Evolutionary conservation across 176 grass and related monocot genomes (phyloP), one percentile per base, ranked within the genome.

Genomic region (Juncus inflexus): DNA sequence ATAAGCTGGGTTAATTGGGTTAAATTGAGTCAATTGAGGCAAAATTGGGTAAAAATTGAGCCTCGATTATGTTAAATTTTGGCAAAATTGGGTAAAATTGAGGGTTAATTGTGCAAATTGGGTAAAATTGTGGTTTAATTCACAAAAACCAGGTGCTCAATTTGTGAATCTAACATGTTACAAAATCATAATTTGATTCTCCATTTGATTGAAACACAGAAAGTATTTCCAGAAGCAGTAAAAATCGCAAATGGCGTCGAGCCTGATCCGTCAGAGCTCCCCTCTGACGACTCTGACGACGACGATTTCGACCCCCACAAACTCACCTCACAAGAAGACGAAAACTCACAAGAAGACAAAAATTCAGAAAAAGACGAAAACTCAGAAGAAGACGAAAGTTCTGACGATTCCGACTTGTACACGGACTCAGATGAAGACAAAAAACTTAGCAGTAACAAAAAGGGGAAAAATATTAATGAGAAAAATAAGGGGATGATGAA

Each of bases 171-270:
- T 28, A 28, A 28, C 19, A 28, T 28, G 0, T 28, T 28, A 28
- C 19, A 28, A 28, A 28, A 28, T 28, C n/a, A 28, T 47, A 47
- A 47, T 2, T 47, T 52, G n/a, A 55, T 39, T 57, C 3, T 59
- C 35, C 37, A 50, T 78, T 73, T 72, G 41, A 64, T 92, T 40
- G 64, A 38, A 28, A 28, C 64, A 63, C 83, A 92, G 94, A 80
- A 92, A 84, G 78, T 92, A 72, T 99, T 99, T 59, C 94, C 94
- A 51, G 94, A 99, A 77, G 89, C 83, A 63, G 83, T 80, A 77
- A 74, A 64, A n/a, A 37, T 62, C 50, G 59, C 49, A 3, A 92
- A 86, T 84, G 83, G 78, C 65, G 79, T 71, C 13, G 80, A 84
- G 75, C 57, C 43, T 78, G 80, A 81, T 64, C 41, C 35, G 11